Percentiles rank a stretch among this genome's conserved stretches.
Conservation (phyloP, 441 rosid genomes). For the Syzygium syzygioides region DNA sequence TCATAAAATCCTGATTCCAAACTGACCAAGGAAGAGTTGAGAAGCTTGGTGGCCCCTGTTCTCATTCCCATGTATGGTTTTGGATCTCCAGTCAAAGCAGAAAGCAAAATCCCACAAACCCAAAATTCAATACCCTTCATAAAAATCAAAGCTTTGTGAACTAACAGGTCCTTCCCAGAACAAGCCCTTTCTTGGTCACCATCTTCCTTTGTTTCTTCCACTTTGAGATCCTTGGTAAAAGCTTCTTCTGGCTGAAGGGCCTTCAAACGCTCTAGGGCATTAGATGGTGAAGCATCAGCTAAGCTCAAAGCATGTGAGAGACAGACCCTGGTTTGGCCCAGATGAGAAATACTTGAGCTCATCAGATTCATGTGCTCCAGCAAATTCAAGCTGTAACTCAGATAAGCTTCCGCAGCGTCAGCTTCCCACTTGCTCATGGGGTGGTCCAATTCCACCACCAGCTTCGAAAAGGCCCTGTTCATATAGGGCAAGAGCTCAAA, state of each 20-base stretch:
- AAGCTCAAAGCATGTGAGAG: slow-evolving; percentile 38
- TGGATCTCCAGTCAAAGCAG: slow-evolving; percentile 36
- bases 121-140: slow-evolving; percentile 36
- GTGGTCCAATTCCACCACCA: slow-evolving; percentile 40
- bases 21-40: slow-evolving; percentile 15
- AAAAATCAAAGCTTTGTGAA: slow-evolving; percentile 38
- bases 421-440: slow-evolving; percentile 40
- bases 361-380: slow-evolving; percentile 44
- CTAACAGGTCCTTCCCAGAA: slow-evolving; percentile 28
- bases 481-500: slow-evolving; percentile 32
- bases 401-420: slow-evolving; percentile 31
- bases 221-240: slow-evolving; percentile 11
- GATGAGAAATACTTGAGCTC: slow-evolving; percentile 30
- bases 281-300: slow-evolving; percentile 25
- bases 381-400: slow-evolving; percentile 35
- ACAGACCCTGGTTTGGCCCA: slow-evolving; percentile 35
- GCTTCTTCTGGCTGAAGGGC: slow-evolving; percentile 13
- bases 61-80: slow-evolving; percentile 24
- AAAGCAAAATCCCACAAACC: slow-evolving; percentile 34
- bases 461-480: slow-evolving; percentile 48
- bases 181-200: slow-evolving; percentile 5
- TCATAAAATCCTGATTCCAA: slow-evolving; percentile 24
- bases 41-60: slow-evolving; percentile 9
- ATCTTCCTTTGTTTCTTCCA: neutral
- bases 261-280: slow-evolving; percentile 28